Base-by-base conservation (phyloP, 225 moss, liverwort and hornwort genomes). In the Sphagnum tenellum region DNA sequence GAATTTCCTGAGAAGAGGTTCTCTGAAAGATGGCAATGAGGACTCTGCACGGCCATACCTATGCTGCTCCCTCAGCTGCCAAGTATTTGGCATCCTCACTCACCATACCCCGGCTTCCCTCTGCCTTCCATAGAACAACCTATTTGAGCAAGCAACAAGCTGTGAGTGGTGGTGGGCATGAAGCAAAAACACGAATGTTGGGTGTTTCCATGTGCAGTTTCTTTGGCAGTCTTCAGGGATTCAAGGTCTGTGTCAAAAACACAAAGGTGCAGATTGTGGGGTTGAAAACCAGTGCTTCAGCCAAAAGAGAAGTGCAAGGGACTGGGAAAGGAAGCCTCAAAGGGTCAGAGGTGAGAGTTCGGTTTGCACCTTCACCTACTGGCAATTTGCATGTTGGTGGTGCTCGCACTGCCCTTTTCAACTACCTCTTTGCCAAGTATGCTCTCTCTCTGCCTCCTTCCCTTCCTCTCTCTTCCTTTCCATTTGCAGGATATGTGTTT, bases 341-440 rank as follows among this genome's bases (percentile, higher is more conserved):
- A 47, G 82, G 78, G 56, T 82, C 76, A 11, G 63, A 81, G 69
- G 73, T 90, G 44, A 66, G 96, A 58, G 96, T 92, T 71, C 86
- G 91, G 11, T 96, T 96, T 57, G 98, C 98, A 2, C 98, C 98
- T 2, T 98, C 98, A 3, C 93, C 98, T 8, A 98, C 93, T 0
- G 98, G 98, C 1, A 93, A 93, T 72, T 77, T 98, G 51, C 98
- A 98, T 76, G 90, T 98, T 5, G 98, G 98, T 49, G 98, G 98
- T 52, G 98, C 98, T 5, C 80, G 98, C 13, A 98, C 98, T 2
- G 98, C 98, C 47, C 87, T 98, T 9, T 98, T 93, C 87, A 98
- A 98, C 70, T 98, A 79, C 55, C 89, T 93, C 6, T 98, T 89
- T 60, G 93, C 98, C 66, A 93, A 80, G 93, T 92, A 57, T 49